These are phyloP conservation scores for Neurospora sp. DNA, from an alignment of 495 filamentous ascomycete genomes.

Conservation along the genomic window DNA sequence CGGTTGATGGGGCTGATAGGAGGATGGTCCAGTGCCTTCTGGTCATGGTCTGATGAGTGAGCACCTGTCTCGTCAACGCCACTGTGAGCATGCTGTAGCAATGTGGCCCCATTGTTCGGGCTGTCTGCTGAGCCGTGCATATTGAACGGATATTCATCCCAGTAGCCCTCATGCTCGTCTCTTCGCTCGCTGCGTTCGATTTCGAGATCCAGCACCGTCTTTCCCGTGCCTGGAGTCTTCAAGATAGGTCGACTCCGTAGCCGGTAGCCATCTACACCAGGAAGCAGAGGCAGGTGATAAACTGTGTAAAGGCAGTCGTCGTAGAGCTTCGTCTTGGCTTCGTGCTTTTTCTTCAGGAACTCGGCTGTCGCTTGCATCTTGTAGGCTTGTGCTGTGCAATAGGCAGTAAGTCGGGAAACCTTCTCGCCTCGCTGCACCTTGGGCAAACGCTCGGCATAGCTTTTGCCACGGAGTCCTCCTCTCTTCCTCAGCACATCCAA, in stretches of 20 bases:
- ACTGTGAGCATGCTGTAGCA: conserved; percentile 4
- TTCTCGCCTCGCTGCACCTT: conserved; percentile 83
- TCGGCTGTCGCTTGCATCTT: conserved; percentile 76
- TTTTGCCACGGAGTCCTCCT: conserved; percentile 66
- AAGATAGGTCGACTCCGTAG: conserved; percentile 81
- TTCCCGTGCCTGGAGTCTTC: conserved; percentile 80
- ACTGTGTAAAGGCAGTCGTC: conserved; percentile 96
- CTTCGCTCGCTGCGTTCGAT: conserved; percentile 88
- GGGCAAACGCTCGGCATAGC: conserved; percentile 87
- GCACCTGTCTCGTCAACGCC: conserved; percentile 2
- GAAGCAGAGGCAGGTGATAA: conserved; percentile 83
- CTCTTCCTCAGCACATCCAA: conserved; percentile 52
- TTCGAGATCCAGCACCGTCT: conserved; percentile 85
- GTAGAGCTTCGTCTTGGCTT: conserved; percentile 95
- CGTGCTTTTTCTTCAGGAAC: conserved; percentile 82
- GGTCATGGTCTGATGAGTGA: conserved; percentile 4
- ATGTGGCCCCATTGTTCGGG: conserved; percentile 3
- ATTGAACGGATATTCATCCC: conserved; percentile 26
- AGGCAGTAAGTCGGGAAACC: conserved; percentile 82
- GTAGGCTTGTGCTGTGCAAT: conserved; percentile 90
- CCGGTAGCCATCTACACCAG: conserved; percentile 76
- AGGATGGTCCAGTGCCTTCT: conserved; percentile 15
- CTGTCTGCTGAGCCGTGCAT: conserved; percentile 2
- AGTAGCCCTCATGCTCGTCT: conserved; percentile 83
- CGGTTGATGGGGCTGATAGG: conserved; percentile 36